phyloP scores from a whole-genome alignment of 768 basidiomycete species.

The Collybia nuda region DNA sequence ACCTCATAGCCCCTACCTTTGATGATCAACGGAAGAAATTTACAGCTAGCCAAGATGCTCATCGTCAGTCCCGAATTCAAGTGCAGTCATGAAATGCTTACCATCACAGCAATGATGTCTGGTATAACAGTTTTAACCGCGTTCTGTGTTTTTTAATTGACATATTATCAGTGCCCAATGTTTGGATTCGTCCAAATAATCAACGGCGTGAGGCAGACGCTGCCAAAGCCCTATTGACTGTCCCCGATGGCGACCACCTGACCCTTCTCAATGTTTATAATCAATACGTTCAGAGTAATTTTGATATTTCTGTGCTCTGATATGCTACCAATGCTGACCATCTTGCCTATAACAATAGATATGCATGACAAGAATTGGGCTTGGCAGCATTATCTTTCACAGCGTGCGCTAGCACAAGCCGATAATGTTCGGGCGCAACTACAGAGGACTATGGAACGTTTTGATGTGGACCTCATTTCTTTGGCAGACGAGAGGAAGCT shows the following conservation, averaged over 20 bases:
- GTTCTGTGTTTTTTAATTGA: not conserved
- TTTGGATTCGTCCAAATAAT: slow-evolving; percentile 91
- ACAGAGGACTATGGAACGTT: slow-evolving; percentile 88
- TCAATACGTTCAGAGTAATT: slow-evolving; percentile 80
- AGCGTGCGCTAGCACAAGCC: slow-evolving; percentile 81
- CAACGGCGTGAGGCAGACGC: slow-evolving; percentile 89
- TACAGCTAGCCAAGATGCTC: slow-evolving; percentile 86
- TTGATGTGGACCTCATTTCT: slow-evolving; percentile 75
- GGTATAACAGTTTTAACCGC: slow-evolving; percentile 42
- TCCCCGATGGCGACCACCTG: slow-evolving; percentile 96
- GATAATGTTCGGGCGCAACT: slow-evolving; percentile 93
- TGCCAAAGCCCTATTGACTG: slow-evolving; percentile 83
- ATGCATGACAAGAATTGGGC: slow-evolving; percentile 83
- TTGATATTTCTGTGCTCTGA: not conserved
- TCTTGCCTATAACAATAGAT: slow-evolving; percentile 41
- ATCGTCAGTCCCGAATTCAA: slow-evolving; percentile 93
- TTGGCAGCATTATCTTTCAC: slow-evolving; percentile 86
- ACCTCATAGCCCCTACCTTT: too few species aligned
- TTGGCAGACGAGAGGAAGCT: slow-evolving; percentile 69
- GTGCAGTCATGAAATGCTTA: slow-evolving; percentile 94
- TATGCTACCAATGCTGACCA: not conserved
- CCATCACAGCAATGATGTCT: slow-evolving; percentile 95
- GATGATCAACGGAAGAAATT: not conserved
- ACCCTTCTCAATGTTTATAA: slow-evolving; percentile 96
- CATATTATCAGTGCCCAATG: slow-evolving; percentile 68